Evolutionary conservation across 768 basidiomycete species (phyloP).

Genomic region (Serendipita sp.): DNA sequence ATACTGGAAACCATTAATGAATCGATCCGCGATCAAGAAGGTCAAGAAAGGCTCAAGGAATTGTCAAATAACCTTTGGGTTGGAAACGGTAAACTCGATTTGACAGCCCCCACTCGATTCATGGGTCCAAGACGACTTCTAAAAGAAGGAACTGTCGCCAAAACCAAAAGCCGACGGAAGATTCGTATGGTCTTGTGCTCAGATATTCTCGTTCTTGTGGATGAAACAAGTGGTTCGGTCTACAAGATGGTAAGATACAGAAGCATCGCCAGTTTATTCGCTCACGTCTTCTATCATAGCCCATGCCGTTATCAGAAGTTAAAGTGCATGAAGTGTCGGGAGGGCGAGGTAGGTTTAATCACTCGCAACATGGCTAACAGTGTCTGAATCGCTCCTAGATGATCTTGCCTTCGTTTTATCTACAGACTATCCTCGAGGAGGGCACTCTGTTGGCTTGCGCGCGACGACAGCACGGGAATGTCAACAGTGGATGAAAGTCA

Average conservation of each 20-base stretch:
- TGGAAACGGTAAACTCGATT: constrained; percentile 70
- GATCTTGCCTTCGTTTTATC: constrained; percentile 51
- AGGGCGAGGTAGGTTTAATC: constrained; percentile 29
- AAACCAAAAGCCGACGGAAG: constrained; percentile 72
- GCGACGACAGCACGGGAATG: constrained; percentile 45
- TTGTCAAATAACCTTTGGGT: constrained; percentile 78
- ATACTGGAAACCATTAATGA: constrained; percentile 78
- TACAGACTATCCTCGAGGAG: constrained; percentile 56
- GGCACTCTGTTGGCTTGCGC: constrained; percentile 47
- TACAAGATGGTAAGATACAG: constrained; percentile 60
- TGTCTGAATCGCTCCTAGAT: constrained; percentile 26
- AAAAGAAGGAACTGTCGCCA: constrained; percentile 61
- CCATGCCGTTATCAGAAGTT: constrained; percentile 56
- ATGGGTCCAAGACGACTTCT: constrained; percentile 69
- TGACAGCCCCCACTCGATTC: constrained; percentile 77
- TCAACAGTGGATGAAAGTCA: constrained; percentile 33
- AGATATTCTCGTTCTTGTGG: constrained; percentile 77
- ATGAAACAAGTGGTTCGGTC: constrained; percentile 47
- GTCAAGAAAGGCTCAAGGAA: constrained; percentile 50
- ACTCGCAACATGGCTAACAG: not conserved
- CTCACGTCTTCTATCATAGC: constrained; percentile 25
- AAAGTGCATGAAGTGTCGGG: constrained; percentile 38
- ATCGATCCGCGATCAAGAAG: constrained; percentile 70
- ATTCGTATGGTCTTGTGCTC: constrained; percentile 69
- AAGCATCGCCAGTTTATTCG: not conserved